Percentiles rank a stretch among this genome's conserved stretches.
These are phyloP conservation scores for Scenedesmus sp. DNA, from an alignment of 163 green algal species.

Conservation along the genomic window DNA sequence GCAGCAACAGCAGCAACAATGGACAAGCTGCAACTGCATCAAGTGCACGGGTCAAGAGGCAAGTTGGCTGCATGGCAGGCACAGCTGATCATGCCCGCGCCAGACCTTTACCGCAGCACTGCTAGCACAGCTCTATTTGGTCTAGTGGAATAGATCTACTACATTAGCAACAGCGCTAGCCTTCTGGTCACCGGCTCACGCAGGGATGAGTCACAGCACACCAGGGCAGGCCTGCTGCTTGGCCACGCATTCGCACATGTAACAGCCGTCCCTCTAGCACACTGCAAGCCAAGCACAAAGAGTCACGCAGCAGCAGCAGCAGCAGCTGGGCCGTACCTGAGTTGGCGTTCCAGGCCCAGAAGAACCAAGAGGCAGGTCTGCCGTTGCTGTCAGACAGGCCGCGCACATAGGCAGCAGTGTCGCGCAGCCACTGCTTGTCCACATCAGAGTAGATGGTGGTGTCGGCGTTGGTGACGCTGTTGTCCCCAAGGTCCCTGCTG, in stretches of 20 bases:
- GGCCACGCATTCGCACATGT: no score
- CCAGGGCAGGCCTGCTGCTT: no score
- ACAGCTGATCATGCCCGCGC: no score
- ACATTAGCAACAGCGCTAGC: no score
- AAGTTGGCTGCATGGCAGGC: no score
- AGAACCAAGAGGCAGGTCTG: slow-evolving; percentile 6
- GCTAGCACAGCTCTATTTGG: no score
- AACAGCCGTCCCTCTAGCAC: not conserved
- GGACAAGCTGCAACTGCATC: no score
- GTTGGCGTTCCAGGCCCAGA: slow-evolving; percentile 50
- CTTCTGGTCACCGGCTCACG: no score
- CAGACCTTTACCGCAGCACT: no score
- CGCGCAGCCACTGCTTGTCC: slow-evolving; percentile 24
- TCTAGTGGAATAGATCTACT: no score
- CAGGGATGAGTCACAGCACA: no score
- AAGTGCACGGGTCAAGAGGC: no score
- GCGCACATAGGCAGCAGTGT: not conserved
- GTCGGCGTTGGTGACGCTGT: slow-evolving; percentile 3
- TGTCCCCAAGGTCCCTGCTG: slow-evolving; percentile 25
- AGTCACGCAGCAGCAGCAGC: not conserved
- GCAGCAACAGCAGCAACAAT: slow-evolving; percentile 8
- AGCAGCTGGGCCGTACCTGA: slow-evolving; percentile 29
- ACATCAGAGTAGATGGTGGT: slow-evolving; percentile 21
- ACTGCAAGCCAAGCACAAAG: not conserved
- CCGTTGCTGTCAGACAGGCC: not conserved